Evolutionary conservation across 306 rosid genomes (phyloP), one percentile per base, ranked within the genome.

Genomic region (Oxytropis ochrocephala): DNA sequence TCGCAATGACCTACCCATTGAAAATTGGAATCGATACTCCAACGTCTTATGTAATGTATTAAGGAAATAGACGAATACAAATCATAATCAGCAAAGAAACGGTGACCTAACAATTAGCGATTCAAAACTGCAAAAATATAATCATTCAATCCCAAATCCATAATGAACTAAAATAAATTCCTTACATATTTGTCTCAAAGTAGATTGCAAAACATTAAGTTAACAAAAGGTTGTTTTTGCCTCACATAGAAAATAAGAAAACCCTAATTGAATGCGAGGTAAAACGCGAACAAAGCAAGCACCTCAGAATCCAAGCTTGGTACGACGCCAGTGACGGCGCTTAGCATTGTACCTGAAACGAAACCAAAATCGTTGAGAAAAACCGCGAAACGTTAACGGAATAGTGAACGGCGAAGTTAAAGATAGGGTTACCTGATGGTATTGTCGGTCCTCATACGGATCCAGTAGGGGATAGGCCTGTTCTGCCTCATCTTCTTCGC

Each of bases 401-500:
- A 57, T 1, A 5, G 5, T 5, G 5, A 7, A 21, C 4, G 0
- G 0, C 0, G 0, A 6, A 3, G 7, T 1, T 12, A 6, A 46
- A 1, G 12, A 3, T 2, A 2, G n/a, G 16, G 9, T 10, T 5
- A 75, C 97, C 96, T 82, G 80, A 91, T 91, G 16, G 91, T 91
- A 82, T 91, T 91, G 46, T 91, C 97, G 0, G 97, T 91, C 64
- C 97, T 86, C 83, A 87, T 60, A 6, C 97, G 95, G 80, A 91
- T 91, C 96, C 96, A 89, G 55, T 89, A 87, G 5, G 97, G 97
- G 29, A 89, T 87, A 30, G 96, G 97, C 89, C 97, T 84, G 68
- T 91, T 91, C 85, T 89, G 96, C 75, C 97, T 85, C 96, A 87
- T 91, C 96, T 91, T 91, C 91, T 91, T 91, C 50, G 87, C 96